Evolutionary conservation across 768 basidiomycete species (phyloP).

Genomic region (Lanmaoa pseudosensibilis): DNA sequence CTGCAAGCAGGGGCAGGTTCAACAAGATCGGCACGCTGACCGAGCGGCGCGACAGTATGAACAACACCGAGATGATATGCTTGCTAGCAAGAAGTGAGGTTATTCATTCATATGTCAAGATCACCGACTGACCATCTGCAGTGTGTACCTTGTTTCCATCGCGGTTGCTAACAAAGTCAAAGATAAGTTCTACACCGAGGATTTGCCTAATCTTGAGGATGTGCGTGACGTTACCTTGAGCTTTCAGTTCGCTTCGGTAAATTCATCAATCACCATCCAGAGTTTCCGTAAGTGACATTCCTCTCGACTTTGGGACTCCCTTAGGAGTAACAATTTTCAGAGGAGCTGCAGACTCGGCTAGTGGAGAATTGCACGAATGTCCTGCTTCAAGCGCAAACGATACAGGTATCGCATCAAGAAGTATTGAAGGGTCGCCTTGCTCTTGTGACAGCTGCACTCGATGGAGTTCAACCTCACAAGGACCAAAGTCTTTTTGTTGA

Average conservation of each 20-base stretch:
- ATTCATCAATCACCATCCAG: conserved; percentile 42
- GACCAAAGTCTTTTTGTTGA: conserved; percentile 76
- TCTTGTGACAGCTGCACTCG: conserved; percentile 48
- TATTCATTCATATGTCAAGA: neutral
- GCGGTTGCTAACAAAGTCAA: conserved; percentile 69
- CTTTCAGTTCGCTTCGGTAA: conserved; percentile 7
- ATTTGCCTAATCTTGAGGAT: conserved; percentile 69
- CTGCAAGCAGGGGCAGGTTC: conserved; percentile 54
- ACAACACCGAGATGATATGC: conserved; percentile 75
- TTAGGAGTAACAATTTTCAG: conserved; percentile 37
- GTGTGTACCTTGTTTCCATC: conserved; percentile 69
- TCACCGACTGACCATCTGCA: conserved; percentile 27
- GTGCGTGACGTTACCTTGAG: conserved; percentile 43
- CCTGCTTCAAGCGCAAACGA: conserved; percentile 55
- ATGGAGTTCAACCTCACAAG: conserved; percentile 50
- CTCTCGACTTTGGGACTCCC: neutral
- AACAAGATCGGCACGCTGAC: conserved; percentile 76
- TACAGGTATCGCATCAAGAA: conserved; percentile 62
- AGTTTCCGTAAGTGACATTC: conserved; percentile 56
- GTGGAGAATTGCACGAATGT: conserved; percentile 54
- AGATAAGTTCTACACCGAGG: conserved; percentile 67
- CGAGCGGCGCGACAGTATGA: conserved; percentile 72
- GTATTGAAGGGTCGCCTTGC: conserved; percentile 50
- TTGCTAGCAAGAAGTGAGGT: conserved; percentile 75
- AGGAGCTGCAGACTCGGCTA: conserved; percentile 68